Base-by-base conservation (phyloP, 1,284 basidiomycete species). In the Meira nashicola region DNA sequence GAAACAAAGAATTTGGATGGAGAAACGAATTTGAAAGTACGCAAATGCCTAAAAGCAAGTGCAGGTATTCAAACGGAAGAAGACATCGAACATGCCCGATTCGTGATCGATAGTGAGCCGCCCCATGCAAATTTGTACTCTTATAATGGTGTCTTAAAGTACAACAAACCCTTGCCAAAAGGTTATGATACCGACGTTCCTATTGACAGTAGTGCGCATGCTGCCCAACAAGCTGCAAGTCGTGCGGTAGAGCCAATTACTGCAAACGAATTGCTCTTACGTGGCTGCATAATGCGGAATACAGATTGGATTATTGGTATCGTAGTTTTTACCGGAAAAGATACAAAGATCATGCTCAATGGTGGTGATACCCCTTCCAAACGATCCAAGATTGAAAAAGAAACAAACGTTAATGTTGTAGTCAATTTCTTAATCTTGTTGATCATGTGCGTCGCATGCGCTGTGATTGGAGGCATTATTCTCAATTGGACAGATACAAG, bases 281-380 rank as follows among this genome's bases (percentile, higher is more conserved):
- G 94, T 69, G 94, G 94, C 0, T 95, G 92, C 76, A 84, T 89
- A 0, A 80, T 97, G n/a, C 84, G 94, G 46, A 97, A 97, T 76
- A 96, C 92, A 0, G 82, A 86, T 37, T 98, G 94, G 94, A 84
- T 93, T 57, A 90, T 97, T 65, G 93, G 92, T 8, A 79, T 98
- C 38, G 93, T 97, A 39, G 86, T 89, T 37, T 98, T 92, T 79
- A 98, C 94, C 0, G 94, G 94, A 37, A 84, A 86, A 2, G 93
- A 98, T 80, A 93, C 93, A 54, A 98, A 97, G 46, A 97, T 97
- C 76, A 94, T 97, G 89, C 81, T 96, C 67, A 98, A 97, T 72
- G 90, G 90, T 40, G 92, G 92, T 23, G 87, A 87, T 15, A 80
- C 79, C 2, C 79, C 78, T 0, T 91, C 89, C 17, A 97, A 97